Base-by-base conservation (phyloP, 768 basidiomycete species). In the Cystobasidium tubakii region DNA sequence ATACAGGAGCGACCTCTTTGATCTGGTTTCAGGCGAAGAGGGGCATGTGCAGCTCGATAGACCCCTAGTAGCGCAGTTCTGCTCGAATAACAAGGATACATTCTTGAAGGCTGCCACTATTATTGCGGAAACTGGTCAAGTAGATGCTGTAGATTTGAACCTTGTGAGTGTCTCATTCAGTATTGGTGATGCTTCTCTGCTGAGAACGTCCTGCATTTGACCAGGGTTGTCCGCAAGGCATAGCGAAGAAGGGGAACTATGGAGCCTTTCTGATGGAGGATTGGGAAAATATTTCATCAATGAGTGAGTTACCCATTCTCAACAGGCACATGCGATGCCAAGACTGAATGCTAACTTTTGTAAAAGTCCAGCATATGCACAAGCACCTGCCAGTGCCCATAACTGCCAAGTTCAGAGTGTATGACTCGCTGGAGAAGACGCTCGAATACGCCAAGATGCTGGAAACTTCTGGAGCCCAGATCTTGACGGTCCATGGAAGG, bases 391-490 rank as follows among this genome's bases (percentile, higher is more conserved):
- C 86, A 0, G 83, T 96, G n/a, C 96, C 96, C 1, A 92, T 98
- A 1, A 96, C 93, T 0, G 96, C 92, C 55, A 98, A 99, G 80
- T 96, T 97, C 81, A 87, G 96, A 9, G 88, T 95, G 1, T 97
- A 94, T 80, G 86, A 89, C 0, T 87, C 88, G 0, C 81, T 91
- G 31, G 89, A 90, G 78, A 89, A 89, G 82, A 97, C 95, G 0
- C 88, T 98, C 0, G 89, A 88, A 75, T 99, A 99, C 77, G 96
- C 96, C 1, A 86, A 89, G 79, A 96, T 98, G 93, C 87, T 99
- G 46, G 93, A 96, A 82, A 83, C 87, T 0, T 93, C 96, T 0
- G 96, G 96, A 0, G 96, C 95, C 0, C 94, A 98, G 79, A 91
- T 97, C 54, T 83, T 98, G 13, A 91, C 93, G 0, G 92, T 92